Evolutionary conservation across 192 early-diverging fungal species (phyloP).

Genomic region (Phycomyces nitens): DNA sequence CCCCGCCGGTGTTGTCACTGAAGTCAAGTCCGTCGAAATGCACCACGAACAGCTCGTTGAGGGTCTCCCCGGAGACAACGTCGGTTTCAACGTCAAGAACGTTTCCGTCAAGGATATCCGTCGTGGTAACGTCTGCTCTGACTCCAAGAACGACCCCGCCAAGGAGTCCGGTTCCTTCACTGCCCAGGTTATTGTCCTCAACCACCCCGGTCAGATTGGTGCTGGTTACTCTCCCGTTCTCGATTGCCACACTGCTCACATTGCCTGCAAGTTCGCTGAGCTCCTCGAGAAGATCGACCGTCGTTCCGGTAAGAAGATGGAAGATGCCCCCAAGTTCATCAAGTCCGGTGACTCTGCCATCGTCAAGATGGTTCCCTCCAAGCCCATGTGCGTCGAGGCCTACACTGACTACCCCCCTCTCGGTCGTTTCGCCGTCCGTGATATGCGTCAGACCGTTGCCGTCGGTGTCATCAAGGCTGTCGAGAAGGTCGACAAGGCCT

Average conservation of each 20-base stretch:
- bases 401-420: constrained; percentile 91
- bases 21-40: constrained; percentile 98
- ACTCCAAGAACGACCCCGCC: constrained; percentile 97
- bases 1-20: constrained; percentile 55
- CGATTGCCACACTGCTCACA: constrained; percentile 96
- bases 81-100: constrained; percentile 99
- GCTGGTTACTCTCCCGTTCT: constrained; percentile 94
- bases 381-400: constrained; percentile 95
- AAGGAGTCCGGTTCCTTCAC: constrained; percentile 87
- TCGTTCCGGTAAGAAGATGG: constrained; percentile 90
- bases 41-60: constrained; percentile 90
- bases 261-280: constrained; percentile 95
- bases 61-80: constrained; percentile 94
- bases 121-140: constrained; percentile 92
- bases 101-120: constrained; percentile 97
- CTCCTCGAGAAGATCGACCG: constrained; percentile 94
- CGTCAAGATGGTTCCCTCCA: constrained; percentile 90
- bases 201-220: constrained; percentile 94
- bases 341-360: constrained; percentile 94
- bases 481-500: constrained; percentile 73
- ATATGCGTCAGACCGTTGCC: constrained; percentile 96
- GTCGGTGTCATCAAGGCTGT: constrained; percentile 96
- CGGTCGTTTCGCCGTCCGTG: constrained; percentile 96
- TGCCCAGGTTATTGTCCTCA: constrained; percentile 95
- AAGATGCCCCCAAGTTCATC: constrained; percentile 93